Evolutionary conservation across 495 filamentous ascomycete genomes (phyloP).

Genomic region (Trichocladium antarcticum): DNA sequence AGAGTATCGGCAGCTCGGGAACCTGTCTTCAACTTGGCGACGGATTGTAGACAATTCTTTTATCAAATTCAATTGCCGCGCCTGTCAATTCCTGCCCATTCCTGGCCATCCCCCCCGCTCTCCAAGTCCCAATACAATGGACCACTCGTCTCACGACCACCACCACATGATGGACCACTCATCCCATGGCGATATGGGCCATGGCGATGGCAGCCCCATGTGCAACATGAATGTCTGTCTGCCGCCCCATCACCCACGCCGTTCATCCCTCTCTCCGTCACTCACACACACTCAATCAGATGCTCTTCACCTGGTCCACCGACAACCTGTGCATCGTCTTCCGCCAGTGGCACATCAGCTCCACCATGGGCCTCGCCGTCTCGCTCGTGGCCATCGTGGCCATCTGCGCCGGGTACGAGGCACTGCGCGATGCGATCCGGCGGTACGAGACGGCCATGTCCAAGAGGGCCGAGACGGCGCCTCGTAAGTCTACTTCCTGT

Average conservation of each 20-base stretch:
- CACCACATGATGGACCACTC: conserved; percentile 36
- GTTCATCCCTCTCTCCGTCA: neutral
- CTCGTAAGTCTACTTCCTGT: conserved; percentile 42
- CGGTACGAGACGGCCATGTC: conserved; percentile 59
- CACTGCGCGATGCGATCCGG: conserved; percentile 61
- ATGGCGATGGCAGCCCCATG: conserved; percentile 21
- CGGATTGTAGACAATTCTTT: no score
- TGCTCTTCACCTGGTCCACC: conserved; percentile 95
- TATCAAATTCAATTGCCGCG: neutral
- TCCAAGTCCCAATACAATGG: conserved; percentile 27
- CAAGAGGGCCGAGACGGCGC: conserved; percentile 38
- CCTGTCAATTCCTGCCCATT: no score
- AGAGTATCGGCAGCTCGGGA: no score
- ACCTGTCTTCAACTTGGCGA: no score
- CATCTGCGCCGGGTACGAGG: conserved; percentile 84
- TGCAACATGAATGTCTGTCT: conserved; percentile 82
- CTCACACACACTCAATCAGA: conserved; percentile 38
- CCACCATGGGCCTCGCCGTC: conserved; percentile 57
- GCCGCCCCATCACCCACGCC: neutral
- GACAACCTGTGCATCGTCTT: conserved; percentile 92
- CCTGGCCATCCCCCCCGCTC: no score
- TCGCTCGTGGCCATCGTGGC: conserved; percentile 73
- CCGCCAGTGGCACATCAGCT: conserved; percentile 73
- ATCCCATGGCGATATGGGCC: conserved; percentile 44
- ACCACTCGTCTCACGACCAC: conserved; percentile 35